Percentiles rank a stretch among this genome's conserved stretches.
Conservation (phyloP, 805 yeast species). For the Pichia insulana region DNA sequence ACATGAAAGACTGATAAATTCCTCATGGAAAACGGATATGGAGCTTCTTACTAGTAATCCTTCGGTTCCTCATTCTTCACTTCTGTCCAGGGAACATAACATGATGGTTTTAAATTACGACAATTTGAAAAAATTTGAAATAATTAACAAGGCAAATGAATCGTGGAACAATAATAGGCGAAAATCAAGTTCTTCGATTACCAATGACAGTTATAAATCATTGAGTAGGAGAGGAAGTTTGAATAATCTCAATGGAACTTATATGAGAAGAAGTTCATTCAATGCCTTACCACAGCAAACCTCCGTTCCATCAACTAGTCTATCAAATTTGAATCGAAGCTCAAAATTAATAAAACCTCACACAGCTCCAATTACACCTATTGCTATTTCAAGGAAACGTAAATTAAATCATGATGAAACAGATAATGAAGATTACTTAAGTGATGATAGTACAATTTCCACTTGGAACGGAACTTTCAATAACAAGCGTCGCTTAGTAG, state of each 20-base stretch:
- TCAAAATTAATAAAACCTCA: neutral
- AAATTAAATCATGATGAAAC: constrained; percentile 4
- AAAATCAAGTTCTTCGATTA: constrained; percentile 12
- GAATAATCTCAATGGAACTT: neutral
- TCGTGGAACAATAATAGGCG: constrained; percentile 27
- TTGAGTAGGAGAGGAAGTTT: constrained; percentile 7
- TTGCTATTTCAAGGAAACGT: constrained; percentile 1
- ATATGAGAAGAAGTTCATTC: neutral
- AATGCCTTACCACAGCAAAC: constrained; percentile 1
- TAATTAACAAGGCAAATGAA: constrained; percentile 29
- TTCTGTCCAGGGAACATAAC: constrained; percentile 3
- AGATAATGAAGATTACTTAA: constrained; percentile 6
- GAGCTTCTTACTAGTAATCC: constrained; percentile 14
- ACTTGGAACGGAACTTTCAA: constrained; percentile 5
- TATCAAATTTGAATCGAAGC: no score
- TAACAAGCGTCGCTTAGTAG: constrained; percentile 10
- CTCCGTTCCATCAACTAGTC: no score
- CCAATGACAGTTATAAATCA: constrained; percentile 9
- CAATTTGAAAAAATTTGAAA: constrained; percentile 24
- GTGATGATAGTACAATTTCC: constrained; percentile 8
- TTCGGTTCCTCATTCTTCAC: constrained; percentile 5
- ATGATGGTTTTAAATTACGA: constrained; percentile 13
- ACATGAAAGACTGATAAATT: constrained; percentile 28
- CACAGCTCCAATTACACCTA: constrained; percentile 1
- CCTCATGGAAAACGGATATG: constrained; percentile 26